These are phyloP conservation scores for Alternaria conjuncta DNA, from an alignment of 2,329 filamentous ascomycete genomes.

Conservation along the genomic window DNA sequence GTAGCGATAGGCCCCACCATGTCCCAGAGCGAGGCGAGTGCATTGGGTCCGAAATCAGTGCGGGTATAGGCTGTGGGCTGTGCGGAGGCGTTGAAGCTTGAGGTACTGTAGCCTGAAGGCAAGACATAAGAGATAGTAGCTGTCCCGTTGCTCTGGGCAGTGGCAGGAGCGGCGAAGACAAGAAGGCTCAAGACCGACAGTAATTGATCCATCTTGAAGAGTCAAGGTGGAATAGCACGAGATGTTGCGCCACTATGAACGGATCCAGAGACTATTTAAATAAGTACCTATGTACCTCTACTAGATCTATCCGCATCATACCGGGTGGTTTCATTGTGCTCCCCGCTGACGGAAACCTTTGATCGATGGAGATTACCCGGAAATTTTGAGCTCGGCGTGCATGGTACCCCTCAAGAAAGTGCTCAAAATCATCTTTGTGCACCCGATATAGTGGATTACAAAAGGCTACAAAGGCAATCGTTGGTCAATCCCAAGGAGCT, in stretches of 20 bases:
- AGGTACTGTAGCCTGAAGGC: constrained; percentile 45
- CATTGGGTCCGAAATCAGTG: constrained; percentile 56
- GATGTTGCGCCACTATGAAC: background rate
- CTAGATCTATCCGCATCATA: constrained; percentile 3
- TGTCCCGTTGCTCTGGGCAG: constrained; percentile 25
- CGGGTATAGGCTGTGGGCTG: constrained; percentile 53
- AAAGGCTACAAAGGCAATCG: constrained; percentile 14
- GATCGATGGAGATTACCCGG: constrained; percentile 14
- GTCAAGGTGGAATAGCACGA: background rate
- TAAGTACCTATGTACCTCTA: constrained; percentile 6
- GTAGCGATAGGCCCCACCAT: constrained; percentile 53
- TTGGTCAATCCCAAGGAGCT: constrained; percentile 24
- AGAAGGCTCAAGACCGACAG: constrained; percentile 22
- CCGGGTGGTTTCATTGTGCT: constrained; percentile 10
- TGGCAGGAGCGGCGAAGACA: constrained; percentile 14
- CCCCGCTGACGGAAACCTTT: constrained; percentile 11
- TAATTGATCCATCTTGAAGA: constrained; percentile 29
- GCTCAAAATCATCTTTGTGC: constrained; percentile 8
- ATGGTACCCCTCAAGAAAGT: constrained; percentile 13
- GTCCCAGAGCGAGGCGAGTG: constrained; percentile 55
- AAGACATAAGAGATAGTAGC: constrained; percentile 35
- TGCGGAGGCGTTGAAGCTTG: constrained; percentile 52
- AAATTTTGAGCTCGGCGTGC: constrained; percentile 19
- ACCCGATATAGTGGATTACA: constrained; percentile 1
- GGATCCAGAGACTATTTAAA: constrained; percentile 13